Evolutionary conservation across 177 flowering plant genomes (phyloP), one percentile per base, ranked within the genome.

Genomic region (Tripterygium wilfordii): DNA sequence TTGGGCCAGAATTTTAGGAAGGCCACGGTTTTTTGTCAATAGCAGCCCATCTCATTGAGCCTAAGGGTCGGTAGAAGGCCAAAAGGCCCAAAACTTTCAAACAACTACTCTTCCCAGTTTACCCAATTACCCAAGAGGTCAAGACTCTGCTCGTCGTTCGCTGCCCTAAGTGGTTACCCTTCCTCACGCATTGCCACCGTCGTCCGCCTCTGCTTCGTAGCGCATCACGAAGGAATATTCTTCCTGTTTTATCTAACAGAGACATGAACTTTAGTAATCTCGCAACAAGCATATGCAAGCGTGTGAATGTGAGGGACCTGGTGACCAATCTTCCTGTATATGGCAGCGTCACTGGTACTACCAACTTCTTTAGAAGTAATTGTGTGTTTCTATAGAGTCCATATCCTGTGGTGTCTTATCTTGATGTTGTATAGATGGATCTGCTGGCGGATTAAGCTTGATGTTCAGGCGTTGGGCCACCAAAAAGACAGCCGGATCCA

Each of bases 401-500:
- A 23, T 19, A 8, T 46, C 17, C 18, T 10, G 5, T 44, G 20
- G 30, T 25, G 3, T 15, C 21, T 19, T 23, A 6, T 10, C 5
- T 25, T 25, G 4, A 23, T 23, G 16, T 14, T 4, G 10, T 62
- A 38, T 49, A 81, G 95, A 81, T 66, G 80, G 55, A 35, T 67
- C 87, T 50, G 81, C 71, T 50, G 87, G 63, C 31, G 88, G 86
- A 51, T 52, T 84, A 55, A 74, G 80, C 47, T 48, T 92, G 66
- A 60, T 84, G 33, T 64, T 84, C 60, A 84, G 71, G 56, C 85
- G 96, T 13, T 92, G 96, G 95, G 98, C 98, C 38, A 75, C 96
- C 35, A 92, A 92, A 43, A 92, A 86, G 69, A 60, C 94, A 7
- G 96, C 91, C 12, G 96, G 98, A 18, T 92, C 96, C 10, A 74